phyloP scores from a whole-genome alignment of 176 grass and related monocot genomes.

The Leersia perrieri region DNA sequence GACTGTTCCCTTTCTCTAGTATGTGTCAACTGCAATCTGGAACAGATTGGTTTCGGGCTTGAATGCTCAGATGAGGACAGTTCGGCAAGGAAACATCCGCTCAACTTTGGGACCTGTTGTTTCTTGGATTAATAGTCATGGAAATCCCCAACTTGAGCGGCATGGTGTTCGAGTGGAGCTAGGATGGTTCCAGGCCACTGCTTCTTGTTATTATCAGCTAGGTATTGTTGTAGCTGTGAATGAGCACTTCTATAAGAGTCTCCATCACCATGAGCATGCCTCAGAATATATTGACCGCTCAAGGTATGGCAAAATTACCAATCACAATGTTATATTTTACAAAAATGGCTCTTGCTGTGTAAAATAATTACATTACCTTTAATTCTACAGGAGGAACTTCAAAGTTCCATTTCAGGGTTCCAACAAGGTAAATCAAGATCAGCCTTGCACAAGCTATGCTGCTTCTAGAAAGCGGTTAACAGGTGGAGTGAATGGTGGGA shows the following conservation, averaged over 20 bases:
- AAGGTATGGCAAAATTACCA: constrained; percentile 39
- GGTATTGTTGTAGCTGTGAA: constrained; percentile 79
- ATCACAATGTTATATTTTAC: constrained; percentile 3
- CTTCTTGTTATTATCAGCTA: constrained; percentile 95
- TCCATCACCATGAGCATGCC: constrained; percentile 44
- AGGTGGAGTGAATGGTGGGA: constrained; percentile 89
- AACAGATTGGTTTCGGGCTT: constrained; percentile 92
- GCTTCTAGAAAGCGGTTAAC: constrained; percentile 72
- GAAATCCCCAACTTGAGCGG: constrained; percentile 75
- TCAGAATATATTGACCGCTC: constrained; percentile 51
- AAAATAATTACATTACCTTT: background rate
- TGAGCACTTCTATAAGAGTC: constrained; percentile 76
- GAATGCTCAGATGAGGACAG: constrained; percentile 88
- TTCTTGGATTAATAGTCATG: constrained; percentile 76
- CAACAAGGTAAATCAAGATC: constrained; percentile 52
- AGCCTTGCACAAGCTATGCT: constrained; percentile 52
- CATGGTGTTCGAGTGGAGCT: constrained; percentile 83
- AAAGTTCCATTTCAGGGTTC: constrained; percentile 33
- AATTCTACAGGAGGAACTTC: constrained; percentile 60
- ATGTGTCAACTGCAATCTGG: constrained; percentile 91
- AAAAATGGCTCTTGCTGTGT: constrained; percentile 3
- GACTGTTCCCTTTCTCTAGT: constrained; percentile 50
- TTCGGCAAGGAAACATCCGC: constrained; percentile 54
- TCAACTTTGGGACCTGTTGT: constrained; percentile 60
- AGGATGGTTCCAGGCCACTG: constrained; percentile 92